These are phyloP conservation scores for Claviceps sp. DNA, from an alignment of 2,329 filamentous ascomycete species.

Conservation along the genomic window DNA sequence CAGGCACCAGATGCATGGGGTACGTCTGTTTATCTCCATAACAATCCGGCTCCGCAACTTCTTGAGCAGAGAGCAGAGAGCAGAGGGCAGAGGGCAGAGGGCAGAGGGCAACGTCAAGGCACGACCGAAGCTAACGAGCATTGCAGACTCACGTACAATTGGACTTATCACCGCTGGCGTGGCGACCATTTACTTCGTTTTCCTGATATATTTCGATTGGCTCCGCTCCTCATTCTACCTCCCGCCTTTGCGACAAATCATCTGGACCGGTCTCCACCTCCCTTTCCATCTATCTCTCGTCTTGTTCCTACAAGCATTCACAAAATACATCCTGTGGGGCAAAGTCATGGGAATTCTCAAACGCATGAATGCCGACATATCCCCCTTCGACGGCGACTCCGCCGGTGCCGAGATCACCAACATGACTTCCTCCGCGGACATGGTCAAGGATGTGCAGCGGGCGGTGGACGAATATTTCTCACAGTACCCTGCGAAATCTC, in stretches of 20 bases:
- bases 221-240: constrained; percentile 46
- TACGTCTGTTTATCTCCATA: background rate
- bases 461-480: background rate
- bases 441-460: background rate
- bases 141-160: constrained; percentile 16
- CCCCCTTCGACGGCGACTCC: constrained; percentile 4
- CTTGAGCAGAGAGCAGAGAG: background rate
- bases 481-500: background rate
- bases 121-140: background rate
- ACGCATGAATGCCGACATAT: constrained; percentile 7
- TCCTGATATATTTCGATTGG: constrained; percentile 44
- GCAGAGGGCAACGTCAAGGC: background rate
- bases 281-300: constrained; percentile 51
- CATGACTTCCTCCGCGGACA: background rate
- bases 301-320: constrained; percentile 48
- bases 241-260: constrained; percentile 42
- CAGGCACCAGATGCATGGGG: background rate
- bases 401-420: background rate
- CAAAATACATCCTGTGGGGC: constrained; percentile 38
- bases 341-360: constrained; percentile 23
- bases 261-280: constrained; percentile 45
- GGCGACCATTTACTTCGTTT: constrained; percentile 31
- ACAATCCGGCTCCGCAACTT: background rate
- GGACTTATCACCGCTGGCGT: constrained; percentile 26
- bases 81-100: background rate